Conservation (phyloP, 768 basidiomycete species). For the Clavulina sp. region DNA sequence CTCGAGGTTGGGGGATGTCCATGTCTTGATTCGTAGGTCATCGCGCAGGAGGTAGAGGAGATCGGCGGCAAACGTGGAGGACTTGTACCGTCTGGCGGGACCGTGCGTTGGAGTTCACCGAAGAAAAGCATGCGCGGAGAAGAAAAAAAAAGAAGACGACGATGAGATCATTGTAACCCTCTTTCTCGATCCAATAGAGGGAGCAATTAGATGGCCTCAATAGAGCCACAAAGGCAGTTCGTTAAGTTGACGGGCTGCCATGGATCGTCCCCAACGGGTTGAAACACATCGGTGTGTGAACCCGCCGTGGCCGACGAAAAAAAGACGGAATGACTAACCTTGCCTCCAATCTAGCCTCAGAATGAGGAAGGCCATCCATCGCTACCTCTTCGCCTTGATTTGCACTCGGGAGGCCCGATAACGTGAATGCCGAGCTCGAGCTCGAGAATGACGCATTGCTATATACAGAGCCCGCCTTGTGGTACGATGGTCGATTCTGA, state of each 20-base stretch:
- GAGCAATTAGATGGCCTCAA: neutral
- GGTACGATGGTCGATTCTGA: too few relatives aligned
- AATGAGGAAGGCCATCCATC: constrained; percentile 46
- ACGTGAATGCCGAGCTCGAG: too few relatives aligned
- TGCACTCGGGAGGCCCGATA: constrained; percentile 6
- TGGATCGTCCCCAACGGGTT: neutral
- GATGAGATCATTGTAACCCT: neutral
- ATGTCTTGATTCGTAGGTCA: constrained; percentile 38
- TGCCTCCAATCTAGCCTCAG: constrained; percentile 37
- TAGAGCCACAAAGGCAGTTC: neutral
- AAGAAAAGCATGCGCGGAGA: neutral
- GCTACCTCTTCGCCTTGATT: constrained; percentile 24
- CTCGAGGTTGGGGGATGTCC: constrained; percentile 22
- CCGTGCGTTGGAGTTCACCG: constrained; percentile 2
- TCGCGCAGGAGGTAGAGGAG: constrained; percentile 38
- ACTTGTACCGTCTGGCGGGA: constrained; percentile 59
- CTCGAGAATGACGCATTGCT: too few relatives aligned
- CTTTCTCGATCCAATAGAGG: neutral
- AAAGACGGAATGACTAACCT: constrained; percentile 36
- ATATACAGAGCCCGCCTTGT: too few relatives aligned
- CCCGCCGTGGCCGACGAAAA: neutral
- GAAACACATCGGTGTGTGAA: neutral
- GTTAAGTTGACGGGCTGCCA: neutral
- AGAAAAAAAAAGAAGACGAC: neutral
- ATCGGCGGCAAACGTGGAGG: constrained; percentile 33